Evolutionary conservation across 2,329 filamentous ascomycete species (phyloP).

Genomic region (Colletotrichum lindemuthianum): DNA sequence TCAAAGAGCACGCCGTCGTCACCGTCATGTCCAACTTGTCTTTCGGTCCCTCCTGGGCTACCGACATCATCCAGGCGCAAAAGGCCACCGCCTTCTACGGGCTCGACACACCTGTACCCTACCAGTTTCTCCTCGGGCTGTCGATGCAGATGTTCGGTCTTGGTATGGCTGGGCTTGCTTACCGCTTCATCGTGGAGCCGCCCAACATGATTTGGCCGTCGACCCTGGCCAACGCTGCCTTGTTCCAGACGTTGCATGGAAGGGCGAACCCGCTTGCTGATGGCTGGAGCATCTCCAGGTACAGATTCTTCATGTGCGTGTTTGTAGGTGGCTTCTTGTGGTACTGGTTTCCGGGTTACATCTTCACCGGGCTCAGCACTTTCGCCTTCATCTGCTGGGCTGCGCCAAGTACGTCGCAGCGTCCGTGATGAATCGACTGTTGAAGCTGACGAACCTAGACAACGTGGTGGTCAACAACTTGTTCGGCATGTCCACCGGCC

Average conservation of each 20-base stretch:
- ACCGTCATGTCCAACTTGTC: slow-evolving; percentile 64
- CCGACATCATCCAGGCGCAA: slow-evolving; percentile 55
- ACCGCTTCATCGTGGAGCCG: slow-evolving; percentile 56
- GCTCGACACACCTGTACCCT: slow-evolving; percentile 50
- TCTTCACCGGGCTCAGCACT: slow-evolving; percentile 53
- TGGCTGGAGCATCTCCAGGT: slow-evolving; percentile 47
- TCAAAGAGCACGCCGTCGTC: slow-evolving; percentile 64
- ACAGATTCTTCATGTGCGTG: slow-evolving; percentile 49
- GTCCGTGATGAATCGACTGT: slow-evolving; percentile 24
- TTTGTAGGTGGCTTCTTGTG: slow-evolving; percentile 55
- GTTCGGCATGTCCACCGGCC: slow-evolving; percentile 56
- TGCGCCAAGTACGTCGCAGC: slow-evolving; percentile 40
- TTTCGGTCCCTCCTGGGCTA: slow-evolving; percentile 52
- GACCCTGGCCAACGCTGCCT: slow-evolving; percentile 53
- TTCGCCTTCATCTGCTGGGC: slow-evolving; percentile 62
- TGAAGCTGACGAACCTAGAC: slow-evolving; percentile 43
- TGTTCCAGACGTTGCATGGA: slow-evolving; percentile 54
- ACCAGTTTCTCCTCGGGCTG: slow-evolving; percentile 56
- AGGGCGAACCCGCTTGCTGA: slow-evolving; percentile 48
- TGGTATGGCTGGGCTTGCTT: slow-evolving; percentile 53
- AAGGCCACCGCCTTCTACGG: slow-evolving; percentile 54
- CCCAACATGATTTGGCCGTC: slow-evolving; percentile 59
- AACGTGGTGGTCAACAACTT: slow-evolving; percentile 76
- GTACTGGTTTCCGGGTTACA: slow-evolving; percentile 59
- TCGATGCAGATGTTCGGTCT: slow-evolving; percentile 60